Evolutionary conservation across 176 grass and related monocot species (phyloP).

Genomic region (Oryza coarctata): DNA sequence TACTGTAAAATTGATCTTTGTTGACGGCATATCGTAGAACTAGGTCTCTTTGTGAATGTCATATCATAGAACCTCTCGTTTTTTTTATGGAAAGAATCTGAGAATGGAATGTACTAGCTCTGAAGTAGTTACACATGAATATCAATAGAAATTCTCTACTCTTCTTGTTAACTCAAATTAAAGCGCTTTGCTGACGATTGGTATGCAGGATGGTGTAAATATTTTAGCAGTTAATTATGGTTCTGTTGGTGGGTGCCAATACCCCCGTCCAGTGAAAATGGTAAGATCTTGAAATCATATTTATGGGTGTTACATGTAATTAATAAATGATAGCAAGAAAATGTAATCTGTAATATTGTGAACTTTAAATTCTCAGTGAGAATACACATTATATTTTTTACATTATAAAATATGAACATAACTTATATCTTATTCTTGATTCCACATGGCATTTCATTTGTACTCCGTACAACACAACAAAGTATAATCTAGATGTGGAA

Average conservation of each 20-base stretch:
- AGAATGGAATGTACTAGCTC: neutral
- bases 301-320: neutral
- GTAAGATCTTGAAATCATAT: slow-evolving; percentile 47
- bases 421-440: neutral
- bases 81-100: neutral
- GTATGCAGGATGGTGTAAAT: slow-evolving; percentile 83
- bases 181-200: slow-evolving; percentile 18
- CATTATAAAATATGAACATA: neutral
- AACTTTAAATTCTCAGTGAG: neutral
- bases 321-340: slow-evolving; percentile 8
- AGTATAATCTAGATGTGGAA: neutral
- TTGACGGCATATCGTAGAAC: neutral
- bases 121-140: slow-evolving; percentile 1
- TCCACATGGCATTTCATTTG: slow-evolving; percentile 16
- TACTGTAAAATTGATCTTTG: neutral
- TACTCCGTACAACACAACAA: neutral
- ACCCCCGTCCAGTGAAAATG: slow-evolving; percentile 62
- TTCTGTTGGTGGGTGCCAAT: slow-evolving; percentile 82
- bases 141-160: neutral
- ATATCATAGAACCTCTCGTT: neutral
- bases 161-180: slow-evolving; percentile 22
- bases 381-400: neutral
- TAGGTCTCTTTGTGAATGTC: neutral
- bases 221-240: slow-evolving; percentile 94
- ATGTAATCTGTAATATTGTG: neutral